Evolutionary conservation across 2,329 filamentous ascomycete genomes (phyloP), one percentile per base, ranked within the genome.

Genomic region (Ophiostoma ulmi): DNA sequence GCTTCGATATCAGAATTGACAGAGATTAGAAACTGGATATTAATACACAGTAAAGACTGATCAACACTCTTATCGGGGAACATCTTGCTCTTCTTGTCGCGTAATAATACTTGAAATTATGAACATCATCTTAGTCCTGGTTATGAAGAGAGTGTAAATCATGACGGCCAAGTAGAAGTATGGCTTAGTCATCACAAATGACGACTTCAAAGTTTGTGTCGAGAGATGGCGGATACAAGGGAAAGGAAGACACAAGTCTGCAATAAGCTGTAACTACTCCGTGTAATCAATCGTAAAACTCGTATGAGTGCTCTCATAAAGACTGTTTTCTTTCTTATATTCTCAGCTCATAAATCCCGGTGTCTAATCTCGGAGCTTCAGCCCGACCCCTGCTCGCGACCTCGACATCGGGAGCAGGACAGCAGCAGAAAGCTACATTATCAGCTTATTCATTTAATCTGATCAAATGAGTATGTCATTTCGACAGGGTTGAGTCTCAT

Each of bases 251-350:
- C 6, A 6, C 44, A 48, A 20, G 5, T 20, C 44, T 2, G 44
- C 20, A 48, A n/a, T 48, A 48, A 17, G 11, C 10, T 39, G 41
- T 48, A n/a, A 4, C 4, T 31, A 31, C 31, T 31, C 31, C 31
- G 3, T 31, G 3, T 31, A 31, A 0, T 3, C n/a, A n/a, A n/a
- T n/a, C n/a, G n/a, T n/a, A n/a, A n/a, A n/a, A 31, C 0, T 3
- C 3, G 3, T 31, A 31, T 31, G 31, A 31, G 31, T 26, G 31
- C 31, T 4, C 31, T 31, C 3, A 31, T 31, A 3, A 3, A 3
- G 31, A 31, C 3, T 3, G 2, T 31, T 31, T 31, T 31, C 3
- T 31, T 31, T 31, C 31, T 31, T 31, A 3, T 31, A 20, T 20
- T 20, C 17, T 11, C 44, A 7, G 17, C 20, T 48, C 17, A 48